Conservation (phyloP, 129 eudicot species). For the Calendula officinalis region DNA sequence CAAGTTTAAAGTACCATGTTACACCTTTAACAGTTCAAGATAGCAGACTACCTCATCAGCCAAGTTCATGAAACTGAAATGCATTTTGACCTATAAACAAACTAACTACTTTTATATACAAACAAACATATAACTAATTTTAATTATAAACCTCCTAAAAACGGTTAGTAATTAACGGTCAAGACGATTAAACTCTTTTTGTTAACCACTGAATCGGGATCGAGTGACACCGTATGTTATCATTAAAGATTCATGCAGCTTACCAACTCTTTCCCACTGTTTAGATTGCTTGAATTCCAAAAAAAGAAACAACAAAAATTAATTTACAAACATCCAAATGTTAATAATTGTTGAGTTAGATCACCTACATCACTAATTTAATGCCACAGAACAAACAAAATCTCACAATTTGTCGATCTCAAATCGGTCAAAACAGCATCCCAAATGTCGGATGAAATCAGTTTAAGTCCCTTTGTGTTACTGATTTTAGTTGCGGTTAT, state of each 20-base stretch:
- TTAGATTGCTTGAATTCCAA: constrained; percentile 24
- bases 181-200: no score
- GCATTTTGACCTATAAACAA: no score
- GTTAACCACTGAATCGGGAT: neutral
- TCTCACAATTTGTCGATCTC: neutral
- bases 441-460: constrained; percentile 28
- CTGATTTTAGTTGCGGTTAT: constrained; percentile 8
- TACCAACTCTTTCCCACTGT: constrained; percentile 26
- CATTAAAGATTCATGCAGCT: constrained; percentile 16
- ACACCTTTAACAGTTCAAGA: no score
- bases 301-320: constrained; percentile 15
- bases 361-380: constrained; percentile 25
- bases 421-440: neutral
- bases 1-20: no score
- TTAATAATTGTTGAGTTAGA: constrained; percentile 24
- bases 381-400: neutral
- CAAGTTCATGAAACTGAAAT: no score
- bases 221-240: no score
- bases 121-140: no score
- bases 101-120: no score
- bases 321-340: constrained; percentile 10
- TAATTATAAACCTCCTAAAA: no score
- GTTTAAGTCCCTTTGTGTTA: constrained; percentile 18
- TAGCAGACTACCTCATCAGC: no score
- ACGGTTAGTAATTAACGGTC: no score